Base-by-base conservation (phyloP, 116 monocot genomes). In the Cymodocea nodosa region DNA sequence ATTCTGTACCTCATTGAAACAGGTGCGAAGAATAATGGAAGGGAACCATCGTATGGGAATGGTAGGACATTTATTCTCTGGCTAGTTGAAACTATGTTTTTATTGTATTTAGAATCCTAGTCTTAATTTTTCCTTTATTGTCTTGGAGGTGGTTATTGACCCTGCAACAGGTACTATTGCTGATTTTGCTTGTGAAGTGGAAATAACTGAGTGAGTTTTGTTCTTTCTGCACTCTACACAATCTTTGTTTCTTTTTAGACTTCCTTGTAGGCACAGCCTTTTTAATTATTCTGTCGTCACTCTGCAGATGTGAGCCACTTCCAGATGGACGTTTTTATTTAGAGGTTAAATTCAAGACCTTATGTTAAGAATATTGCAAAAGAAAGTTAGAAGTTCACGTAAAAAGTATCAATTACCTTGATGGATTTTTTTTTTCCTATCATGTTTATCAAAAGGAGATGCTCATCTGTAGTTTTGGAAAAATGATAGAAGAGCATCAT, bases 41-140 rank as follows among this genome's bases (percentile, higher is more conserved):
- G 97, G 97, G 75, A 97, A 91, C 67, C 97, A 77, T 70, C 81
- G 88, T 54, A 97, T 97, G 97, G 97, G 97, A 83, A 97, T 97
- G 97, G 97, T 95, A 56, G 61, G 52, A 36, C 49, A 49, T 52
- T 16, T 67, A 61, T 64, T 58, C 6, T 58, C 6, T 23, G 15
- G 57, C 0, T 23, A n/a, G 5, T 52, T 55, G 37, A 23, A 72
- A 30, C 23, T 22, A 49, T 50, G 39, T 12, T 51, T 59, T 13
- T 68, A 48, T 17, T 44, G 15, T 30, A 7, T 51, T 72, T 34
- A 60, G 3, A 19, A 35, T 44, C 40, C 20, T 0, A 0, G 4
- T 49, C 15, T 16, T 54, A 54, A 0, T 53, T 16, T 52, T 66
- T 63, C 68, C 24, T 73, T 37, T 52, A 36, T 53, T 51, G 59